Conservation (phyloP, 225 moss, liverwort and hornwort genomes). For the Pseudisothecium myosuroides region DNA sequence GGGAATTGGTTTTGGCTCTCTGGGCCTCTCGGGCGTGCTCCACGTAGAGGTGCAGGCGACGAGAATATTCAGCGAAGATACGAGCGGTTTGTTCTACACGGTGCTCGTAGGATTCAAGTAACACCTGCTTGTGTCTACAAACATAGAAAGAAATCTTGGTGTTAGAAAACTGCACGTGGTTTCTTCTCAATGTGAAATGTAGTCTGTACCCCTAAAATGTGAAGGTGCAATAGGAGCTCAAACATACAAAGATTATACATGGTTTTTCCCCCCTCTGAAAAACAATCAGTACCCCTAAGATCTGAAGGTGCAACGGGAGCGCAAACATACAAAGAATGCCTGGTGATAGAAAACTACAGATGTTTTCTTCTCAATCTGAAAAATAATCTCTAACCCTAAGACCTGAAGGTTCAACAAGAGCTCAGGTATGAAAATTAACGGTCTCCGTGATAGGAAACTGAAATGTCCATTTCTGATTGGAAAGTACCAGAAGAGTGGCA, state of each 20-base stretch:
- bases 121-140: slow-evolving; percentile 85
- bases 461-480: not conserved
- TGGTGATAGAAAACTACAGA: not conserved
- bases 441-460: not conserved
- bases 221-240: not conserved
- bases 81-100: slow-evolving; percentile 70
- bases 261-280: not conserved
- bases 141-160: not conserved
- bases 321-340: not conserved
- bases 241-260: not conserved
- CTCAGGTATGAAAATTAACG: not conserved
- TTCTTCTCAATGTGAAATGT: not conserved
- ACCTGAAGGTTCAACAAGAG: not conserved
- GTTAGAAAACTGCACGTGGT: not conserved
- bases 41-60: slow-evolving; percentile 68
- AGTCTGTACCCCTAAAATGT: not conserved
- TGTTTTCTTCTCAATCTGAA: not conserved
- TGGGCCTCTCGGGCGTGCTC: slow-evolving; percentile 91
- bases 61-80: slow-evolving; percentile 73
- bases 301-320: not conserved
- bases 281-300: not conserved
- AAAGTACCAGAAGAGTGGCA: not conserved
- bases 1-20: slow-evolving; percentile 49
- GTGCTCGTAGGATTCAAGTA: slow-evolving; percentile 84
- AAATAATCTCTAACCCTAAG: not conserved